Percentiles rank a stretch among this genome's conserved stretches.
Conservation (phyloP, 257 asterid genomes). For the Nicotiana obtusifolia region DNA sequence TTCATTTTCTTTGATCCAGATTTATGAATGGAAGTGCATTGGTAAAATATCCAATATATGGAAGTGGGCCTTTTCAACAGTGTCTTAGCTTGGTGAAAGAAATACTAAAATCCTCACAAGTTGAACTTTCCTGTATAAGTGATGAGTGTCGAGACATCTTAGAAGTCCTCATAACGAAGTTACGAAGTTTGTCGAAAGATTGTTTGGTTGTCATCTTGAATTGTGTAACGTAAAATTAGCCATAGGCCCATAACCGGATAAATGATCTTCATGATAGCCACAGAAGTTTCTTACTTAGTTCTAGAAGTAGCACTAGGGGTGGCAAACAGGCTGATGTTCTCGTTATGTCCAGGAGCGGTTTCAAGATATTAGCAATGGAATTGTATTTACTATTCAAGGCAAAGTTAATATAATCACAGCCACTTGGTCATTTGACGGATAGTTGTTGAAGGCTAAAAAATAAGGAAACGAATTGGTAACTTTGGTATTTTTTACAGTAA, state of each 20-base stretch:
- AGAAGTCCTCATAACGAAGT: too few species aligned
- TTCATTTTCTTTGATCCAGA: not conserved
- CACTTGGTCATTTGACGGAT: not conserved
- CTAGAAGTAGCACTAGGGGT: not conserved
- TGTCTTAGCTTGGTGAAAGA: too few species aligned
- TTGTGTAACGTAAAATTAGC: not conserved
- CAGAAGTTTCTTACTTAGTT: not conserved
- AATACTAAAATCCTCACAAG: too few species aligned
- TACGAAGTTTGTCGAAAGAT: not conserved
- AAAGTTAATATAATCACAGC: not conserved
- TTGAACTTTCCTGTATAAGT: too few species aligned
- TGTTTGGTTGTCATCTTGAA: not conserved
- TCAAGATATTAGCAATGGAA: not conserved
- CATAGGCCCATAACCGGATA: not conserved
- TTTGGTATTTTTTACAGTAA: not conserved
- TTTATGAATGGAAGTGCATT: not conserved
- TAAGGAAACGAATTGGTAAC: not conserved
- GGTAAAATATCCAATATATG: not conserved
- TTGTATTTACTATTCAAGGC: not conserved
- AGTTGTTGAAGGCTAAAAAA: not conserved
- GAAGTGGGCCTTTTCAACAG: too few species aligned
- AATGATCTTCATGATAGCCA: not conserved
- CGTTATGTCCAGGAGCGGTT: not conserved
- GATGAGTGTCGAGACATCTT: too few species aligned
- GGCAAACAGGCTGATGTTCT: not conserved